These are phyloP conservation scores for Pugionium cornutum DNA, from an alignment of 345 rosid species.

Conservation along the genomic window DNA sequence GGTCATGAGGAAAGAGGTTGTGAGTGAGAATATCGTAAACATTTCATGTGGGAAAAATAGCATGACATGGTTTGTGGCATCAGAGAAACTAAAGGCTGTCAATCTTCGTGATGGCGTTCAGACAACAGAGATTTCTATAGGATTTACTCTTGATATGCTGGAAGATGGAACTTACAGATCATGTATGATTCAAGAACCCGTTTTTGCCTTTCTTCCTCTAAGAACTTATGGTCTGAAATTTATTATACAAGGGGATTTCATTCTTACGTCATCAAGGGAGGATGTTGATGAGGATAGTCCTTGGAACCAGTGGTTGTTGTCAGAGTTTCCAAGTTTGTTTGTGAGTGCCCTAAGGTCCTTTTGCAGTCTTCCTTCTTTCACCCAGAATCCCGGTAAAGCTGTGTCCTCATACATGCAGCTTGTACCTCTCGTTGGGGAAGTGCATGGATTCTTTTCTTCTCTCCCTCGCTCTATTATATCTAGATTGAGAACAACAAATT, in stretches of 20 bases:
- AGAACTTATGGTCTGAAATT: slow-evolving; percentile 93
- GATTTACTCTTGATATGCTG: slow-evolving; percentile 72
- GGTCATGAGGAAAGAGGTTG: slow-evolving; percentile 74
- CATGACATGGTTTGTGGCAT: slow-evolving; percentile 89
- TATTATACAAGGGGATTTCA: slow-evolving; percentile 93
- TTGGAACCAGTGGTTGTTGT: slow-evolving; percentile 93
- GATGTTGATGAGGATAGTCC: slow-evolving; percentile 92
- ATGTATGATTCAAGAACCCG: slow-evolving; percentile 68
- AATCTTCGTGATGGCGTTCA: slow-evolving; percentile 56
- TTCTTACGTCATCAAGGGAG: slow-evolving; percentile 97
- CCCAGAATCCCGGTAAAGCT: slow-evolving; percentile 75
- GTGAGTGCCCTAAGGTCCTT: slow-evolving; percentile 66
- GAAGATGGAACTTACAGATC: slow-evolving; percentile 63
- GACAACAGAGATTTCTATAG: slow-evolving; percentile 79
- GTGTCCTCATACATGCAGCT: slow-evolving; percentile 79
- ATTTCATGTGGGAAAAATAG: slow-evolving; percentile 71
- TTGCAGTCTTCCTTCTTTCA: slow-evolving; percentile 81
- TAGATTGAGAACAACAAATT: slow-evolving; percentile 60
- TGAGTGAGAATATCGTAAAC: slow-evolving; percentile 66
- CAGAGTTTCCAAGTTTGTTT: slow-evolving; percentile 77
- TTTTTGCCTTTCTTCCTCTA: slow-evolving; percentile 91
- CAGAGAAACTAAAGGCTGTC: slow-evolving; percentile 63
- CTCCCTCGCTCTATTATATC: slow-evolving; percentile 72
- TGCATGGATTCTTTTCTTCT: slow-evolving; percentile 83
- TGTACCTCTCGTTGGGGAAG: slow-evolving; percentile 89